Evolutionary conservation across 371 early-diverging fungal genomes (phyloP), one percentile per base, ranked within the genome.

Genomic region (Mortierella sp.): DNA sequence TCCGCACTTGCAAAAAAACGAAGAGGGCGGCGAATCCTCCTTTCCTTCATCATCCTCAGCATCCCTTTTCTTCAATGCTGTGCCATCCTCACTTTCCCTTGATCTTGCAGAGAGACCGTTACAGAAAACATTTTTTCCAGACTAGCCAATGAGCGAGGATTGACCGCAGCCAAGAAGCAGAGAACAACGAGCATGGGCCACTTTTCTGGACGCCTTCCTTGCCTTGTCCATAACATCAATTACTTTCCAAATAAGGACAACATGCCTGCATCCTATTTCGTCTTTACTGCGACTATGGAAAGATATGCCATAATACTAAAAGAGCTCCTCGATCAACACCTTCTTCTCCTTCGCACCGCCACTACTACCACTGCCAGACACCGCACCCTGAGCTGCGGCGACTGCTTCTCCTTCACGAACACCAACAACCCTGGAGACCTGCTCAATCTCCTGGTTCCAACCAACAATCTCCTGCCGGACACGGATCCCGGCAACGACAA

Each of bases 391-490:
- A 9, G 21, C 28, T 53, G 50, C 26, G 2, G 19, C 44, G 16
- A 31, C 21, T 64, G 57, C 34, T 2, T 5, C 61, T 8, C 61
- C 37, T 19, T 19, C 61, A 34, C 61, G 19, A 61, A 16, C 34
- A 2, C 34, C 61, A 61, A 61, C 37, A 5, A 78, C 73, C 50
- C 79, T 31, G 2, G 73, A 55, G 26, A 81, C 76, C 21, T 71
- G 73, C 44, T 77, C 80, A 50, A 82, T 51, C 44, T 86, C 86
- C 26, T 71, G 50, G 0, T 44, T 59, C 86, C 86, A 86, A 0
- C 77, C 82, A 40, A 69, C 48, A 69, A 81, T 81, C 71, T 86
- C 86, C 53, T 79, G 82, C 3, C 86, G 73, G 26, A 79, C 72
- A 0, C 79, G 86, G 24, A 79, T 76, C 6, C 79, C 77, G 19